These are phyloP conservation scores for Kuraishia ogatae DNA, from an alignment of 805 yeast genomes.

Conservation along the genomic window DNA sequence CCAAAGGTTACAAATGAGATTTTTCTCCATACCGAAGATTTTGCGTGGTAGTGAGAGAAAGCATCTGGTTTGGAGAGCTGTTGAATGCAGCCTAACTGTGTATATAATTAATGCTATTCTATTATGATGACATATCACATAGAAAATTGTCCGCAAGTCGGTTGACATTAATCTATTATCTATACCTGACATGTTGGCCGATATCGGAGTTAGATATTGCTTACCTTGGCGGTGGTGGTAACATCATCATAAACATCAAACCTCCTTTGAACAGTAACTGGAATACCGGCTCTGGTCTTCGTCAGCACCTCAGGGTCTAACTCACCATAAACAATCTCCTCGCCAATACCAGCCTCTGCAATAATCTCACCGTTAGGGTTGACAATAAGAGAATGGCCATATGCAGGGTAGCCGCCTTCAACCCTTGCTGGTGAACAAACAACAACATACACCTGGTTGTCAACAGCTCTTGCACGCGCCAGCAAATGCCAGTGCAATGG, in stretches of 20 bases:
- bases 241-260: constrained; percentile 54
- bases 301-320: constrained; percentile 54
- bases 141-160: no score
- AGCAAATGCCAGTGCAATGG: constrained; percentile 77
- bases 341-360: constrained; percentile 72
- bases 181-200: no score
- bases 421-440: constrained; percentile 84
- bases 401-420: constrained; percentile 50
- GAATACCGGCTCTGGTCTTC: constrained; percentile 56
- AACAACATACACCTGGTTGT: constrained; percentile 63
- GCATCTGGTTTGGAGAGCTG: no score
- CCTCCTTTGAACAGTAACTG: constrained; percentile 62
- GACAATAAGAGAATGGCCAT: constrained; percentile 59
- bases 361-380: constrained; percentile 54
- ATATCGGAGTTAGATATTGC: background rate
- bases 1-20: background rate
- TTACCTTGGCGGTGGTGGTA: background rate
- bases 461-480: constrained; percentile 68
- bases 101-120: no score
- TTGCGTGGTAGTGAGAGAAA: background rate
- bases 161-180: background rate
- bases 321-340: constrained; percentile 68
- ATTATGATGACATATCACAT: no score
- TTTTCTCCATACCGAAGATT: background rate
- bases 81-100: no score